Base-by-base conservation (phyloP, 2,329 filamentous ascomycete species). In the Cercospora citrullina region DNA sequence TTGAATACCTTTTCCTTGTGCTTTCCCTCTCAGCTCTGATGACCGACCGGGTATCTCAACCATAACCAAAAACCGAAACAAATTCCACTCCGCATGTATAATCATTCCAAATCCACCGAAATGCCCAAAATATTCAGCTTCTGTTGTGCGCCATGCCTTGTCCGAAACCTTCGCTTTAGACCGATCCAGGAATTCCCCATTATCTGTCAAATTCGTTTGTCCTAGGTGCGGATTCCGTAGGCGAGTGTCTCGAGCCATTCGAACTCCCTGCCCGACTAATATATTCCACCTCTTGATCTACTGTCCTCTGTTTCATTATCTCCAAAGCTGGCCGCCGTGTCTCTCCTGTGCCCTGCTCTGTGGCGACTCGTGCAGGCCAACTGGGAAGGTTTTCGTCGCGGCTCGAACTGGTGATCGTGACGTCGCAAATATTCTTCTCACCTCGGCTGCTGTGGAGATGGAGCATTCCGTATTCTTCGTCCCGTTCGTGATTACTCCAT, bases 221-320 rank as follows among this genome's bases (percentile, higher is more conserved):
- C 28, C 55, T 39, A 8, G 60, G 12, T 16, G 26, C n/a, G 6
- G 36, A 62, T 23, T 62, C 39, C 16, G 28, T 51, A n/a, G 39
- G 36, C 23, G 60, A 62, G 6, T 30, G 10, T 23, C 21, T 26
- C 10, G 60, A 62, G 5, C 36, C 60, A 28, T 18, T 21, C n/a
- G 60, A 62, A 16, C 60, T 62, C 14, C 39, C 36, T 10, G 36
- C n/a, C 1, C 36, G 36, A 21, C 60, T 64, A 26, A 66, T 53
- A 53, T 71, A 72, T 10, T 68, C 61, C 18, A 69, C 67, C 28
- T 71, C 60, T 57, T 73, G 71, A 39, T 72, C 70, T 18, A 73
- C 61, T 23, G 67, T 68, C 30, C 72, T 69, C 45, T 69, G 64
- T 62, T 67, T 72, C 60, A 73, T 64, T 18, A 73, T 73, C 59